Base-by-base conservation (phyloP, 148 eudicot genomes). In the Vaccinium corymbosum region DNA sequence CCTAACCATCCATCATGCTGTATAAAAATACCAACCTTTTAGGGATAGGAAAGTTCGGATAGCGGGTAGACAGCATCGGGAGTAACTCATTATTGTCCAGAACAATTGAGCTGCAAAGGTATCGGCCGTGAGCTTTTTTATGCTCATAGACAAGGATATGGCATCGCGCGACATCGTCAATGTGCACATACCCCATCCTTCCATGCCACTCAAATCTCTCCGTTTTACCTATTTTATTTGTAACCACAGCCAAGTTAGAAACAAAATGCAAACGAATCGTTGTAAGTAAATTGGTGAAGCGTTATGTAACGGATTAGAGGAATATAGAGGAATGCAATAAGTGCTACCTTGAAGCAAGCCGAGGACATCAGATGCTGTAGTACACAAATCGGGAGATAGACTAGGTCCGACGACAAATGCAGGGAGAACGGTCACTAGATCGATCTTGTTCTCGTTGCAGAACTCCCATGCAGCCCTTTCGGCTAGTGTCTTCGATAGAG, bases 171-270 rank as follows among this genome's bases (percentile, higher is more conserved):
- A 95, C 93, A 83, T 97, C 99, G 51, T 97, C 99, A 3, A 97
- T 93, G 82, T 97, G 97, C 78, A 97, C 90, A 73, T 95, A 97
- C 64, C 99, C 99, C 98, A 94, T 94, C 88, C 99, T 93, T 82
- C 99, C 99, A 84, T 94, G 93, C 87, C 88, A 90, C 72, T 93
- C 86, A 22, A 97, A 97, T 48, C 84, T 94, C 49, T 74, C 83
- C 27, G 87, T 89, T 73, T 93, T 93, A 27, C 99, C 99, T 95
- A 12, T 57, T 74, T 50, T 49, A 42, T 22, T 16, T 64, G 9
- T 12, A 10, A 64, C 0, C 70, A 64, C 70, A 64, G 3, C 27
- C 70, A 10, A 0, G 70, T 62, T 9, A 62, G 12, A n/a, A 9
- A 9, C 3, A 8, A 62, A 20, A 42, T 42, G 46, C 70, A 3